Conservation (phyloP, 73 alveolate species). For the Stentor coeruleus region DNA sequence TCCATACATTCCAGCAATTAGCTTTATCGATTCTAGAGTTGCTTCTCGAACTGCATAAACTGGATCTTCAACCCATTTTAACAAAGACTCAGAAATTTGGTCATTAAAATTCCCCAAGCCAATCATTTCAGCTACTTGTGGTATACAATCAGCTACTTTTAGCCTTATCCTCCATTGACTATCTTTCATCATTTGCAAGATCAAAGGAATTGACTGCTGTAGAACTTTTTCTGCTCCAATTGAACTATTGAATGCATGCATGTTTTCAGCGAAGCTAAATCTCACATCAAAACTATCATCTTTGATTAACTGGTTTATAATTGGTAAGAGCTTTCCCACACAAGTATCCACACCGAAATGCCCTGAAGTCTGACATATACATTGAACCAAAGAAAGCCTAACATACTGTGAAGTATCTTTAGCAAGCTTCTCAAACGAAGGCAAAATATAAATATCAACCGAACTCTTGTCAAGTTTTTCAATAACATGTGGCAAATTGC, state of each 20-base stretch:
- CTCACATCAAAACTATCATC: constrained; percentile 19
- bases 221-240: constrained; percentile 44
- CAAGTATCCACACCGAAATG: neutral
- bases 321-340: neutral
- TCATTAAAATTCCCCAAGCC: neutral
- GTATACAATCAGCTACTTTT: constrained; percentile 2
- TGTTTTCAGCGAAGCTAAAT: constrained; percentile 42
- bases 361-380: neutral
- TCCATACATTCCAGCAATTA: constrained; percentile 6
- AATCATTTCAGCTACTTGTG: constrained; percentile 8
- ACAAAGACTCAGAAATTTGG: neutral
- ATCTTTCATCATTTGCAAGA: constrained; percentile 51
- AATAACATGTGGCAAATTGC: neutral
- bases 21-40: neutral
- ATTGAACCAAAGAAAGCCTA: constrained; percentile 1
- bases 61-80: constrained; percentile 8
- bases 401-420: constrained; percentile 18
- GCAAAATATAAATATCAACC: constrained; percentile 1
- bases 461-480: neutral
- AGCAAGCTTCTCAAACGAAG: constrained; percentile 5
- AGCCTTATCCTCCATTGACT: constrained; percentile 56
- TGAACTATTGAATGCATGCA: constrained; percentile 47
- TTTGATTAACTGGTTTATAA: neutral
- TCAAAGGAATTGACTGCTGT: constrained; percentile 44
- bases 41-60: constrained; percentile 24